These are phyloP conservation scores for Ciborinia camelliae DNA, from an alignment of 2,329 filamentous ascomycete genomes.

Conservation along the genomic window DNA sequence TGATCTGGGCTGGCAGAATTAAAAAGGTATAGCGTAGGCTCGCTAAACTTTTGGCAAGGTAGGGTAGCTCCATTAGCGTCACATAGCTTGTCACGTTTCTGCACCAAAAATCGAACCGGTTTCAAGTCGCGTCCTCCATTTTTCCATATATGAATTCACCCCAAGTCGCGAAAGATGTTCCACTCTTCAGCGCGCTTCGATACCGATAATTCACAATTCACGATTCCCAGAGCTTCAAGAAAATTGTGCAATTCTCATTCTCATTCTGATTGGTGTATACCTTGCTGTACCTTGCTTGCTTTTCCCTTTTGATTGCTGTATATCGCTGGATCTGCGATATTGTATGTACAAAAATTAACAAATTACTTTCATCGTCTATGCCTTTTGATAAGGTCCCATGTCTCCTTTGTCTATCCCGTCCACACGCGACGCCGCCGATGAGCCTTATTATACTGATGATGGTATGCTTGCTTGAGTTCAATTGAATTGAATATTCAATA, in stretches of 20 bases:
- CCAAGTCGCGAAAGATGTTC: slow-evolving; percentile 13
- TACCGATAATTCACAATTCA: neutral
- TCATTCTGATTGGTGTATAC: slow-evolving; percentile 3
- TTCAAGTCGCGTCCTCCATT: slow-evolving; percentile 11
- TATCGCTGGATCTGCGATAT: slow-evolving; percentile 35
- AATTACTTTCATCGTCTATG: slow-evolving; percentile 19
- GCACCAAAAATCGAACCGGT: neutral
- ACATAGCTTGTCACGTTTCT: neutral
- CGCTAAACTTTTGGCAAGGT: no score
- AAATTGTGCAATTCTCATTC: slow-evolving; percentile 8
- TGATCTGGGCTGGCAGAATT: no score
- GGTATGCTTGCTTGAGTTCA: slow-evolving; percentile 42
- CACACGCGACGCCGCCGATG: slow-evolving; percentile 29
- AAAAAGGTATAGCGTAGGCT: no score
- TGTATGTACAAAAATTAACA: slow-evolving; percentile 27
- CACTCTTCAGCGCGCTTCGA: slow-evolving; percentile 3
- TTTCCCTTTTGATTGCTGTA: slow-evolving; percentile 16
- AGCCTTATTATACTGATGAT: slow-evolving; percentile 57
- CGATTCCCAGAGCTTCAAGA: slow-evolving; percentile 4
- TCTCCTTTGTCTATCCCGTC: slow-evolving; percentile 40
- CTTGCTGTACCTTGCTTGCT: slow-evolving; percentile 11
- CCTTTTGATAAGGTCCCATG: slow-evolving; percentile 40
- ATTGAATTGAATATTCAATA: slow-evolving; percentile 9
- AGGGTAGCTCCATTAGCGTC: neutral
- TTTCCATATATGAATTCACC: neutral